Base-by-base conservation (phyloP, 306 rosid species). In the Sicyos edulis region DNA sequence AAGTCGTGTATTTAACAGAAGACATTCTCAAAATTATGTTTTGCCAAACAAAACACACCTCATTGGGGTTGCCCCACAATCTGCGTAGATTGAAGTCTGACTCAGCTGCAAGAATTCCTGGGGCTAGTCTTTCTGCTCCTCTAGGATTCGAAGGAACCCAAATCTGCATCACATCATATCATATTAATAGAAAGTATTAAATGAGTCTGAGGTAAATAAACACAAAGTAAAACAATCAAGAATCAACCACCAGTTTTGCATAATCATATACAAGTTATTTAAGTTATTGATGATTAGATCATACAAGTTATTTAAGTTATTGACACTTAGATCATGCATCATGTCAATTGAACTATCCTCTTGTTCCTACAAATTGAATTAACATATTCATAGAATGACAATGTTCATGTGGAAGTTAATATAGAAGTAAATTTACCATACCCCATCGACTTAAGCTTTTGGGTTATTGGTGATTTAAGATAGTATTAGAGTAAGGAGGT, bases 111-210 rank as follows among this genome's bases (percentile, higher is more conserved):
- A 91, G 72, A 74, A 95, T 91, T 45, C 83, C 86, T 24, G 96
- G 96, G 42, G 99, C 89, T 74, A 95, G 77, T 74, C 85, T 86
- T 83, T 95, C 97, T 16, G 97, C 99, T 55, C 99, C 99, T 83
- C 86, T 89, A 71, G 97, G 99, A 80, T 91, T 91, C 79, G 99
- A 87, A 62, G 99, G 84, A 72, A 76, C 87, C 99, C 97, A 95
- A 78, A 91, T 95, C 99, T 95, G 88, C 81, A 78, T 77, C 63
- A 73, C 76, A 76, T 77, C 63, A 73, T 73, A 83, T 24, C 53
- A 54, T 10, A 19, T 42, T 7, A 42, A 7, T 40, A 42, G 47
- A 42, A 42, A 42, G 47, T 7, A 42, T 8, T 1, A 42, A 0
- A 8, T 42, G 47, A 42, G 47, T 42, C 47, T 42, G 47, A 42